Percentiles rank a stretch among this genome's conserved stretches.
phyloP scores from a whole-genome alignment of 164 flowering plant species.

The Malania oleifera region DNA sequence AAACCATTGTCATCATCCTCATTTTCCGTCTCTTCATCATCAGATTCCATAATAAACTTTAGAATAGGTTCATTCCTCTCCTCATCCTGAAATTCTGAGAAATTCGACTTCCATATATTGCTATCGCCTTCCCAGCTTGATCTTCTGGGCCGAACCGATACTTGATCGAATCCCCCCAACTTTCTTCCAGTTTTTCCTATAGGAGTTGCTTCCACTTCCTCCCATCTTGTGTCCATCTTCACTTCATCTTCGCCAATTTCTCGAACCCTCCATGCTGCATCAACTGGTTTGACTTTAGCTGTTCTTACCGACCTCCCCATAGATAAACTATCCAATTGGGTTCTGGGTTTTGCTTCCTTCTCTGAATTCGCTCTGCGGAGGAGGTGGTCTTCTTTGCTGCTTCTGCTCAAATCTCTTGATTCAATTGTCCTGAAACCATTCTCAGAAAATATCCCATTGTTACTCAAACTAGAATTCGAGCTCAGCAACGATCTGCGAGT shows the following conservation, averaged over 20 bases:
- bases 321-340: slow-evolving; percentile 15
- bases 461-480: slow-evolving; percentile 15
- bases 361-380: slow-evolving; percentile 6
- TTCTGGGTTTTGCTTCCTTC: slow-evolving; percentile 12
- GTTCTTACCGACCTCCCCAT: slow-evolving; percentile 62
- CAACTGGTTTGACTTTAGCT: slow-evolving; percentile 19
- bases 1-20: slow-evolving; percentile 28
- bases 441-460: slow-evolving; percentile 16
- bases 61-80: slow-evolving; percentile 24
- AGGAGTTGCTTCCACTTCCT: slow-evolving; percentile 15
- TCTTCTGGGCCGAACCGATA: slow-evolving; percentile 1
- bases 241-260: slow-evolving; percentile 14
- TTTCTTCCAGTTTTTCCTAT: slow-evolving; percentile 12
- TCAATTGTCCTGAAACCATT: slow-evolving; percentile 14
- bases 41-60: slow-evolving; percentile 26
- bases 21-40: slow-evolving; percentile 28
- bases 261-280: slow-evolving; percentile 3
- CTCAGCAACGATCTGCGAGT: slow-evolving; percentile 12
- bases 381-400: slow-evolving; percentile 15
- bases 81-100: slow-evolving; percentile 12
- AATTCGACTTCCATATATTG: not conserved
- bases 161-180: slow-evolving; percentile 9
- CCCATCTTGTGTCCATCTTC: slow-evolving; percentile 4
- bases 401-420: slow-evolving; percentile 23
- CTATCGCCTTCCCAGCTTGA: not conserved